These are phyloP conservation scores for Bryoerythrophyllum caledonicum DNA, from an alignment of 225 moss, liverwort and hornwort genomes.

Conservation along the genomic window DNA sequence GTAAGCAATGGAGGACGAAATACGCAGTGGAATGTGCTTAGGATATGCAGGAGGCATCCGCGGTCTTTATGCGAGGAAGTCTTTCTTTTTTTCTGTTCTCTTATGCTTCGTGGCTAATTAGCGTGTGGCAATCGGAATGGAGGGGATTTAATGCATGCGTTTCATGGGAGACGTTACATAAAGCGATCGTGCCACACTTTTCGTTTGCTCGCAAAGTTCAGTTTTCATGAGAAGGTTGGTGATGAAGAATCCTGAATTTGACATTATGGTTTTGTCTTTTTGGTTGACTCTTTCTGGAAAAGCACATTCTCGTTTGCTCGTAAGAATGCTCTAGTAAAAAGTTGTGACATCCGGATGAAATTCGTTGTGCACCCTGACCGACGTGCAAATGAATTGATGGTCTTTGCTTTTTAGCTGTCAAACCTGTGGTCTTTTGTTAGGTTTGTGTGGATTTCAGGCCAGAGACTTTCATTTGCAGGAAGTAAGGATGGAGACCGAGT, in stretches of 20 bases:
- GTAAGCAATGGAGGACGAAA: background rate
- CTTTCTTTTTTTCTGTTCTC: background rate
- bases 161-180: background rate
- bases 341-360: background rate
- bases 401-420: background rate
- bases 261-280: background rate
- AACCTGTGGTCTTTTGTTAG: background rate
- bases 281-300: background rate
- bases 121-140: background rate
- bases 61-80: background rate
- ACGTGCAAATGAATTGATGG: background rate
- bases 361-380: background rate
- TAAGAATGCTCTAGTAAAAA: background rate
- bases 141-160: background rate
- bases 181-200: background rate
- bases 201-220: background rate
- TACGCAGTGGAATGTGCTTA: background rate
- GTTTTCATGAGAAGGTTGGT: background rate
- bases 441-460: background rate
- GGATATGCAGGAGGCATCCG: background rate
- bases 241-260: background rate
- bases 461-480: background rate
- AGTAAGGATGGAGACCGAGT: conserved; percentile 2
- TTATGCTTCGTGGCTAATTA: background rate
- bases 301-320: background rate